Percentiles rank a stretch among this genome's conserved stretches.
phyloP scores from a whole-genome alignment of 768 basidiomycete species.

The Cyathus striatus region DNA sequence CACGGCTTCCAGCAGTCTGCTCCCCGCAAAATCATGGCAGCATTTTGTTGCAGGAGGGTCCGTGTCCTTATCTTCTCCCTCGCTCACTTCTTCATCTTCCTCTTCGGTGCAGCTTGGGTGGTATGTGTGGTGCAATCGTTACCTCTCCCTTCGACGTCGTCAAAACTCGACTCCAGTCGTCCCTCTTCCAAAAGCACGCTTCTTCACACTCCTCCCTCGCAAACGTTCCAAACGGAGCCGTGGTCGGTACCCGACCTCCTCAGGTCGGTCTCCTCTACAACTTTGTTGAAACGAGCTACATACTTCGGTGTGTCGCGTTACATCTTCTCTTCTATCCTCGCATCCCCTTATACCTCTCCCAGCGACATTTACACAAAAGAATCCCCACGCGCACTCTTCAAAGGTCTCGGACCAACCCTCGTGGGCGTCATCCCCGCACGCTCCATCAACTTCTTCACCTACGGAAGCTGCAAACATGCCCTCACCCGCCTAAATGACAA shows the following conservation, averaged over 20 bases:
- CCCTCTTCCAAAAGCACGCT: constrained; percentile 56
- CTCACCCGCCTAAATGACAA: constrained; percentile 85
- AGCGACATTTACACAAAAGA: constrained; percentile 85
- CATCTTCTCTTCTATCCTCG: no score
- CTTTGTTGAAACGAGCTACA: constrained; percentile 91
- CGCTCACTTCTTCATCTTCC: constrained; percentile 2
- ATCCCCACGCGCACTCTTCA: constrained; percentile 86
- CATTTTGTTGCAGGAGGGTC: constrained; percentile 88
- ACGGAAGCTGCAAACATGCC: constrained; percentile 92
- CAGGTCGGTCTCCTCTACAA: constrained; percentile 71
- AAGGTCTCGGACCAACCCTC: constrained; percentile 89
- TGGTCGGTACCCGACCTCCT: constrained; percentile 31
- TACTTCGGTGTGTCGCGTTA: constrained; percentile 59
- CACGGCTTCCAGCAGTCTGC: constrained; percentile 26
- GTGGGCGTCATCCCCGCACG: constrained; percentile 95
- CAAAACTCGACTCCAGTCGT: constrained; percentile 94
- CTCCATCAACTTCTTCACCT: constrained; percentile 97
- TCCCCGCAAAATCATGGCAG: constrained; percentile 77
- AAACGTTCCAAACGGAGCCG: constrained; percentile 24
- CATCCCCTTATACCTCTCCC: no score
- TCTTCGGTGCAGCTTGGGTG: constrained; percentile 63
- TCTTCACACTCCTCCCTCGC: constrained; percentile 35
- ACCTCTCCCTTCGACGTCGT: constrained; percentile 98
- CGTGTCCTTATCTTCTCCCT: constrained; percentile 19
- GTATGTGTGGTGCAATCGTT: constrained; percentile 95